Percentiles rank a stretch among this genome's conserved stretches.
phyloP scores from a whole-genome alignment of 495 filamentous ascomycete species.

The Penicillium macrosclerotiorum region DNA sequence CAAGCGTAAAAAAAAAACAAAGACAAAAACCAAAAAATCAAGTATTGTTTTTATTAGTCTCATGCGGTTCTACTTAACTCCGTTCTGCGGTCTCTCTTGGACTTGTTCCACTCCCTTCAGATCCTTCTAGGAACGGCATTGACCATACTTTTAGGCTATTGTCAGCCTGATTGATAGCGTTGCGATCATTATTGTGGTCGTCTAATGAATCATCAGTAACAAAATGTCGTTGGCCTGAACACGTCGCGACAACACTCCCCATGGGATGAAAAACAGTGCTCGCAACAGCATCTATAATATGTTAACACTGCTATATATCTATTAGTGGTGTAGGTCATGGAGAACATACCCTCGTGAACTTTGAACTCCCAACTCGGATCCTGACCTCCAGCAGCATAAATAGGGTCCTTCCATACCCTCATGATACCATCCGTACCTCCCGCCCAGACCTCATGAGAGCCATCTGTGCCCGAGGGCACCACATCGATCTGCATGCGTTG shows the following conservation, averaged over 20 bases:
- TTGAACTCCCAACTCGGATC: conserved; percentile 58
- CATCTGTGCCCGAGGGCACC: conserved; percentile 35
- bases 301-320: conserved; percentile 12
- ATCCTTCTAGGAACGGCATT: conserved; percentile 26
- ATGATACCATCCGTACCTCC: conserved; percentile 78
- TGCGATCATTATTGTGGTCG: conserved; percentile 3
- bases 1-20: too few species aligned
- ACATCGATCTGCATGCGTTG: conserved; percentile 80
- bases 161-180: conserved; percentile 30
- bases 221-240: conserved; percentile 58
- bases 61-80: too few species aligned
- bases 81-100: too few species aligned
- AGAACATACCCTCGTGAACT: conserved; percentile 50
- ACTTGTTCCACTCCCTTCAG: neutral
- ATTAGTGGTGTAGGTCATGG: neutral
- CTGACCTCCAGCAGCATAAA: conserved; percentile 50
- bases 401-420: conserved; percentile 69
- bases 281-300: conserved; percentile 52
- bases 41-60: too few species aligned
- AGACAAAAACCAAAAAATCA: too few species aligned
- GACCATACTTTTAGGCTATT: conserved; percentile 68
- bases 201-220: conserved; percentile 10
- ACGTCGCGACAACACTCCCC: conserved; percentile 70
- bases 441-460: conserved; percentile 76
- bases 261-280: conserved; percentile 64